Evolutionary conservation across 2,329 filamentous ascomycete genomes (phyloP).

Genomic region (Davidsoniella neocaledoniae): DNA sequence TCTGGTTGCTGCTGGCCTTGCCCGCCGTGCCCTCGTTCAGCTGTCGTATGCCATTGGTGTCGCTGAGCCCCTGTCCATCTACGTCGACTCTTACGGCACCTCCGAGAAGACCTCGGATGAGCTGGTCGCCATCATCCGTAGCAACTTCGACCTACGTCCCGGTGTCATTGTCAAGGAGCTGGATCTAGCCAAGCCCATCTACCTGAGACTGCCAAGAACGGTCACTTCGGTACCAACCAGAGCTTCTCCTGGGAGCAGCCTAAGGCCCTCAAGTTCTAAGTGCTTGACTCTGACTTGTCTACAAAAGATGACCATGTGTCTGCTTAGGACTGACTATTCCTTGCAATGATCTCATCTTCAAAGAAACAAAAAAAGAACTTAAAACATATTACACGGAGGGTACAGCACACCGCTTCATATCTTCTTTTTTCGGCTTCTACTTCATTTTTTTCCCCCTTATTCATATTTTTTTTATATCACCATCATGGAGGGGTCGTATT

Average conservation of each 20-base stretch:
- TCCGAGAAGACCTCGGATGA: slow-evolving; percentile 77
- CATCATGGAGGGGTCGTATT: slow-evolving; percentile 21
- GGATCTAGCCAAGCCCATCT: slow-evolving; percentile 88
- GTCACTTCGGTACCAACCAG: slow-evolving; percentile 96
- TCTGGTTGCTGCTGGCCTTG: slow-evolving; percentile 72
- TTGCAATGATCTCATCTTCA: neutral
- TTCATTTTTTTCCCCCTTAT: slow-evolving; percentile 10
- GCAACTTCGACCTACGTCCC: slow-evolving; percentile 95
- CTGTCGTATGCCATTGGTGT: slow-evolving; percentile 99
- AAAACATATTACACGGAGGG: slow-evolving; percentile 9
- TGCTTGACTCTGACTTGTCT: slow-evolving; percentile 5
- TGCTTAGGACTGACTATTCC: neutral
- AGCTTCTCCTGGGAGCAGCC: slow-evolving; percentile 96
- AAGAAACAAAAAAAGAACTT: slow-evolving; percentile 5
- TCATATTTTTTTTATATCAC: slow-evolving; percentile 11
- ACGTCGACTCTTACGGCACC: slow-evolving; percentile 95
- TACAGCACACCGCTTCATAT: slow-evolving; percentile 14
- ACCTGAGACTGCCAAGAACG: slow-evolving; percentile 98
- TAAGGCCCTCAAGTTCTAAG: slow-evolving; percentile 83
- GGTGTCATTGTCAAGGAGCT: slow-evolving; percentile 98
- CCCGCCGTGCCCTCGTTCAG: slow-evolving; percentile 87
- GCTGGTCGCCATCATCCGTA: slow-evolving; percentile 82
- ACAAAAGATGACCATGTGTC: neutral
- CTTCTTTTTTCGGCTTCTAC: slow-evolving; percentile 8
- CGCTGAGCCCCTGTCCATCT: slow-evolving; percentile 91